Evolutionary conservation across 2,329 filamentous ascomycete species (phyloP), one percentile per base, ranked within the genome.

Genomic region (Ophiobolus disseminans): DNA sequence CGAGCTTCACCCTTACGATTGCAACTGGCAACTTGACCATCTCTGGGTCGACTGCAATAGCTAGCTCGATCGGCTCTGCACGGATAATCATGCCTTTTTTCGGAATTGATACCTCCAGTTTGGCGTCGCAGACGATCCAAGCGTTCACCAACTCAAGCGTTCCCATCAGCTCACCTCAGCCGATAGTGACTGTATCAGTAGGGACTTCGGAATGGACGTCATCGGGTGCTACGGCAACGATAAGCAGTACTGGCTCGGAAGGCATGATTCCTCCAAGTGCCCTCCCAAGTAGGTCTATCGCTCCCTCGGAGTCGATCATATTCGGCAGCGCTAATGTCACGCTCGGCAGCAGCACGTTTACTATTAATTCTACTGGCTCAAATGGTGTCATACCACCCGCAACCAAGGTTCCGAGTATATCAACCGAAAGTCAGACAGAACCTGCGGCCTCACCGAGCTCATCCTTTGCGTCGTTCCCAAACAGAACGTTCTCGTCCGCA

Each of bases 241-340:
- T 44, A 2, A 45, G 49, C 36, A 48, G 52, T 30, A 61, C 48
- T 22, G 48, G 48, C 34, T 22, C 13, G 1, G 43, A n/a, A 9
- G 52, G 51, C 9, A 25, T 58, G 19, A 51, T 59, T 22, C 49
- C 48, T 11, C 50, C 57, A 14, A 23, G 21, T 8, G n/a, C 40
- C 2, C 13, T 38, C 50, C 38, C 10, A 35, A 21, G 32, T 34
- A 14, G 35, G 32, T 5, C 38, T 4, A 4, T 19, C 22, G 14
- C 16, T 20, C 21, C 14, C 14, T 40, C 23, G 14, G 16, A 19
- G 3, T 13, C 14, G 4, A n/a, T 40, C 14, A 17, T 25, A 7
- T 22, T 17, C n/a, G 25, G 38, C 6, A 28, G 16, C n/a, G 23
- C 23, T 14, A 40, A 40, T 13, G 5, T 40, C 13, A 45, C 35